Evolutionary conservation across 2,329 filamentous ascomycete genomes (phyloP).

Genomic region (Aureobasidium melanogenum): DNA sequence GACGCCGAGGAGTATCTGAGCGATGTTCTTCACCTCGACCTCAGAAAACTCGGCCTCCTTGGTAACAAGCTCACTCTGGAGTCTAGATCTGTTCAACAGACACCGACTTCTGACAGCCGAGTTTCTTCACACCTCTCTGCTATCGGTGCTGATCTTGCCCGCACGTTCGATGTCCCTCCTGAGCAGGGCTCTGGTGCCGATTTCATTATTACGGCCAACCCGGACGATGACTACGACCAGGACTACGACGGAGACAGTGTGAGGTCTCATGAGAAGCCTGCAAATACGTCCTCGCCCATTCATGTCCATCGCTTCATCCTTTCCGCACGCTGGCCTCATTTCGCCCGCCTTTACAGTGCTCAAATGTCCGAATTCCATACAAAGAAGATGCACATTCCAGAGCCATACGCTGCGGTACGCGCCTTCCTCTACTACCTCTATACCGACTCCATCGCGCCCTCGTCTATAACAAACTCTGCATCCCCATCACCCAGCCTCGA

Average conservation of each 20-base stretch:
- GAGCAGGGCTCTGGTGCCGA: constrained; percentile 81
- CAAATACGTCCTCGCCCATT: constrained; percentile 66
- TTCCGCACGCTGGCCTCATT: constrained; percentile 93
- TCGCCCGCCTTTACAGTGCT: constrained; percentile 79
- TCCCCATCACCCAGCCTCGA: constrained; percentile 49
- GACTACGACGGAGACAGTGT: constrained; percentile 28
- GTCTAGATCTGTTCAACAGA: constrained; percentile 29
- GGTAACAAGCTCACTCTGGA: constrained; percentile 56
- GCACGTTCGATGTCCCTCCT: constrained; percentile 77
- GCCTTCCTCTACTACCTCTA: constrained; percentile 96
- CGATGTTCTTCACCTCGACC: constrained; percentile 87
- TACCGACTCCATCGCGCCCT: constrained; percentile 69
- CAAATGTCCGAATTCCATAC: constrained; percentile 98
- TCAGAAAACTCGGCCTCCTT: constrained; percentile 82
- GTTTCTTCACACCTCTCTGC: constrained; percentile 42
- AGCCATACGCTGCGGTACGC: constrained; percentile 87
- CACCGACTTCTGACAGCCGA: constrained; percentile 46
- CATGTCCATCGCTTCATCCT: constrained; percentile 93
- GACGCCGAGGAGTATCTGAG: constrained; percentile 85
- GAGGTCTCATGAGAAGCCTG: constrained; percentile 22
- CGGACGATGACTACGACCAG: constrained; percentile 47
- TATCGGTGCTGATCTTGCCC: constrained; percentile 79
- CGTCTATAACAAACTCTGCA: constrained; percentile 19
- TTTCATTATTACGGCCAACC: constrained; percentile 81
- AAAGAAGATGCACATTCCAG: constrained; percentile 94